Evolutionary conservation across 495 filamentous ascomycete species (phyloP), one percentile per base, ranked within the genome.

Genomic region (Penicillium goetzii): DNA sequence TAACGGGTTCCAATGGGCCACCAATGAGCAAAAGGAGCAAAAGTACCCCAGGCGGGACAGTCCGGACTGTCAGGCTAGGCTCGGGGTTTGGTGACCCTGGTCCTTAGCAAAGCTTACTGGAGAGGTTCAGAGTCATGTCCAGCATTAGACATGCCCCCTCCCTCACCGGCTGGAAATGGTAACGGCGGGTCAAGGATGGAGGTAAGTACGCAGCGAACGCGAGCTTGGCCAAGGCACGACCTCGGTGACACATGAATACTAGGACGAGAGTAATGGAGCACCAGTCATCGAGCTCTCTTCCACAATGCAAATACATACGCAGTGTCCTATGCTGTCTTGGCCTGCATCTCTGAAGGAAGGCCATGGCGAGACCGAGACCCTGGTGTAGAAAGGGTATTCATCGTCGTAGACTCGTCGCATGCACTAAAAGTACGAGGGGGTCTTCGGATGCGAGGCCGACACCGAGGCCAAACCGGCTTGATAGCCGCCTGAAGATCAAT

Each of bases 181-280:
- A 62, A 36, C 17, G 45, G 34, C 59, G 62, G 62, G 38, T 47
- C 40, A 21, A 32, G 17, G 21, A 51, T 41, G 5, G 40, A 17
- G 36, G 38, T 9, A 15, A n/a, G 36, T 21, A 34, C 23, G 47
- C 14, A 51, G 9, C 10, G 9, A 47, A 47, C 21, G 25, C 25
- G 26, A 23, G 25, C 25, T 63, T 61, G 17, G 56, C 51, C 54
- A 59, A 17, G 19, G n/a, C 36, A 55, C 49, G 43, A 49, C 59
- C 61, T 63, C 59, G 64, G 63, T 65, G 45, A 40, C 64, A 66
- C 66, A 69, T 66, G 69, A 61, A 62, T 57, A 45, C 28, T 33
- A 33, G 56, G 21, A 25, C 11, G 15, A 23, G 21, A 36, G 17
- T 15, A 26, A 55, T 12, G n/a, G 47, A 55, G 19, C 28, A 36